These are phyloP conservation scores for Gossypium gossypioides DNA, from an alignment of 441 rosid genomes.

Conservation along the genomic window DNA sequence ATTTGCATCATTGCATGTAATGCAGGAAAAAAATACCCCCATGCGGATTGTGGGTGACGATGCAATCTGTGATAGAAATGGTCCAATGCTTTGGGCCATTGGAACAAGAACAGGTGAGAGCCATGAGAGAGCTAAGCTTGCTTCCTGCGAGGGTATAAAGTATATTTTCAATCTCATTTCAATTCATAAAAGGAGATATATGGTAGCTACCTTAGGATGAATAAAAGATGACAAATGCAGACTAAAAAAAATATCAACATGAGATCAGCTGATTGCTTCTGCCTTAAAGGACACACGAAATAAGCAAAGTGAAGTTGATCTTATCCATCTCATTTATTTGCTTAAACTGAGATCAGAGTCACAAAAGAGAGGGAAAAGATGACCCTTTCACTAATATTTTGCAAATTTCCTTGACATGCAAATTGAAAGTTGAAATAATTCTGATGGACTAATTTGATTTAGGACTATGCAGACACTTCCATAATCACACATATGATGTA, in stretches of 20 bases:
- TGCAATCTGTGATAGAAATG: slow-evolving; percentile 62
- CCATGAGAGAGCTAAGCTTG: slow-evolving; percentile 75
- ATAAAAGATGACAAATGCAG: not conserved
- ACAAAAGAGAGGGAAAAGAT: not conserved
- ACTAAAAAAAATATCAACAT: not conserved
- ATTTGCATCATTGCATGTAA: slow-evolving; percentile 5
- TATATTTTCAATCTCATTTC: slow-evolving; percentile 11
- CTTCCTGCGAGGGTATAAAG: slow-evolving; percentile 46
- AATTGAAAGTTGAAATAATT: not conserved
- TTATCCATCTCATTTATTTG: not conserved
- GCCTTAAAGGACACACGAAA: not conserved
- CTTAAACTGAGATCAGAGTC: not conserved
- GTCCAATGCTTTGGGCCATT: slow-evolving; percentile 86
- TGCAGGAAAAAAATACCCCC: slow-evolving; percentile 40
- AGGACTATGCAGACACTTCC: not conserved
- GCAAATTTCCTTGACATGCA: not conserved
- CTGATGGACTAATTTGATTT: not conserved
- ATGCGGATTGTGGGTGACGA: slow-evolving; percentile 62
- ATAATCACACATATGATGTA: not conserved
- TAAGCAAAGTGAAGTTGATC: not conserved
- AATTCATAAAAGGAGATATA: not conserved
- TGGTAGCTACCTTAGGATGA: not conserved
- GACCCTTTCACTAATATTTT: not conserved
- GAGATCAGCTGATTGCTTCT: not conserved
- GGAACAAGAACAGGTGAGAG: slow-evolving; percentile 86